phyloP scores from a whole-genome alignment of 306 rosid genomes.

The Trifolium fragiferum region DNA sequence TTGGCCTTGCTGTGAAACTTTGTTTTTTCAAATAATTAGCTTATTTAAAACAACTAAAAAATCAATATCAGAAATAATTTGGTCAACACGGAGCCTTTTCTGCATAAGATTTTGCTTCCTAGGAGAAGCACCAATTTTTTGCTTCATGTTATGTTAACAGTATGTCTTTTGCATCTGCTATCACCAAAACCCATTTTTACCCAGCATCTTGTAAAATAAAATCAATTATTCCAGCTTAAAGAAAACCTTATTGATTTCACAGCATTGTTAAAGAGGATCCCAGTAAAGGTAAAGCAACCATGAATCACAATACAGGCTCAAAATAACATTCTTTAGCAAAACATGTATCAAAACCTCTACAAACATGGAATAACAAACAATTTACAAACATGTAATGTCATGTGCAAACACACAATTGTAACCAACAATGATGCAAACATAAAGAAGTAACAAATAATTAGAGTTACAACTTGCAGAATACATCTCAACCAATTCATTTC shows the following conservation, averaged over 20 bases:
- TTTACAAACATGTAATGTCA: conserved; percentile 4
- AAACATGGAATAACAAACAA: conserved; percentile 9
- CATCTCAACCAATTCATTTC: conserved; percentile 25
- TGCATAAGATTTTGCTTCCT: conserved; percentile 4
- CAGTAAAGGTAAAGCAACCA: conserved; percentile 21
- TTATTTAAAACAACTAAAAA: not conserved
- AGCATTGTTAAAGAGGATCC: conserved; percentile 14
- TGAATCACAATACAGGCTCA: not conserved
- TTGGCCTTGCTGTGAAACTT: not conserved
- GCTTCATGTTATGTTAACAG: conserved; percentile 6
- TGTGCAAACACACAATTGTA: not conserved
- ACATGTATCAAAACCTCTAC: conserved; percentile 4
- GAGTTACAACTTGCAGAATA: conserved; percentile 25
- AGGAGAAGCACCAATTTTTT: conserved; percentile 1
- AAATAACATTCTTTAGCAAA: conserved; percentile 16
- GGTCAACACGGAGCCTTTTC: not conserved
- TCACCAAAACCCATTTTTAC: conserved; percentile 10
- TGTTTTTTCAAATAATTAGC: not conserved
- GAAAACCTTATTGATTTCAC: not conserved
- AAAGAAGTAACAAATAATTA: not conserved
- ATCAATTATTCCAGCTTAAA: not conserved
- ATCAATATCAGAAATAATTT: conserved; percentile 1
- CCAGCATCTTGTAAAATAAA: conserved; percentile 10
- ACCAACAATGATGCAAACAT: conserved; percentile 6
- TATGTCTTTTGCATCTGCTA: conserved; percentile 16